These are phyloP conservation scores for Brassica incana DNA, from an alignment of 345 rosid species.

Conservation along the genomic window DNA sequence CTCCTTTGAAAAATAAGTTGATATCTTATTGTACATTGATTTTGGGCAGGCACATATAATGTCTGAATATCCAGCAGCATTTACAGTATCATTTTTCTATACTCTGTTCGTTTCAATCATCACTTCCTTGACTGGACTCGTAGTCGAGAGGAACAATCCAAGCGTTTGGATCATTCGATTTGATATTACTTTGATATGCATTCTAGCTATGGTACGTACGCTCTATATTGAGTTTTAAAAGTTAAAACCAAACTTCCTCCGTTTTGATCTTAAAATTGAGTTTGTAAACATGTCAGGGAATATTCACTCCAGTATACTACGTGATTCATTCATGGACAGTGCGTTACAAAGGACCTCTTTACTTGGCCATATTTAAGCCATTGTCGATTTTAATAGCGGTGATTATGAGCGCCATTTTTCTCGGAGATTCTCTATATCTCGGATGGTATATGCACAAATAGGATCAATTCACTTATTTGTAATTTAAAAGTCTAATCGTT, in stretches of 20 bases:
- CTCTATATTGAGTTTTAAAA: neutral
- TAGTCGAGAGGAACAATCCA: slow-evolving; percentile 46
- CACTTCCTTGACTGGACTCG: slow-evolving; percentile 47
- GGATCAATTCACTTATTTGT: neutral
- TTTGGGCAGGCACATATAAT: slow-evolving; percentile 60
- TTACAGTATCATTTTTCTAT: slow-evolving; percentile 66
- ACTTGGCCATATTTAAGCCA: slow-evolving; percentile 64
- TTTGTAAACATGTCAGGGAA: slow-evolving; percentile 46
- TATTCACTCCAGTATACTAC: slow-evolving; percentile 47
- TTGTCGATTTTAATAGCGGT: slow-evolving; percentile 68
- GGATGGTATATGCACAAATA: slow-evolving; percentile 48
- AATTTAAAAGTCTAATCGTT: neutral
- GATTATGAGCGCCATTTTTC: slow-evolving; percentile 53
- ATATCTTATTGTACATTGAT: neutral
- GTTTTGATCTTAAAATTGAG: neutral
- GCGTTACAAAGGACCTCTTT: slow-evolving; percentile 63
- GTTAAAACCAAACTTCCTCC: neutral
- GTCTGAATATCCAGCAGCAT: slow-evolving; percentile 75
- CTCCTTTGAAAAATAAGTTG: neutral
- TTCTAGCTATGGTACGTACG: slow-evolving; percentile 56
- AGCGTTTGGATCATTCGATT: slow-evolving; percentile 59
- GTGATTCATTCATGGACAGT: slow-evolving; percentile 57
- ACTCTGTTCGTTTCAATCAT: slow-evolving; percentile 51
- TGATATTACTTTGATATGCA: slow-evolving; percentile 47
- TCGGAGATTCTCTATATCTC: slow-evolving; percentile 61